These are phyloP conservation scores for Erigeron philadelphicus DNA, from an alignment of 140 eudicot species.

Conservation along the genomic window DNA sequence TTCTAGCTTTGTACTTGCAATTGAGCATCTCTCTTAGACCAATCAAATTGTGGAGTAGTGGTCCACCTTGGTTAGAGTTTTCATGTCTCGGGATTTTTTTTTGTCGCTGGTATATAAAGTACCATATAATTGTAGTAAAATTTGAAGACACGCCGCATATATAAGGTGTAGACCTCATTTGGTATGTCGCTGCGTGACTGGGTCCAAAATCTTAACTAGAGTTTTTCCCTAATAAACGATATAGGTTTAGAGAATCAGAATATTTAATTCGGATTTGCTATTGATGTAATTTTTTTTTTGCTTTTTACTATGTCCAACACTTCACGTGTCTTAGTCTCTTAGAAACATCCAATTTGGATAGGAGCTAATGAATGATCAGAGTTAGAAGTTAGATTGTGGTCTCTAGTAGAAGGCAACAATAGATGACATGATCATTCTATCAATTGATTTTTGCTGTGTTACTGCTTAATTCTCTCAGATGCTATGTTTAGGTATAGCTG, in stretches of 20 bases:
- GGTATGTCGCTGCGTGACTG: too few species aligned
- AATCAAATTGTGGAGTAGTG: not conserved
- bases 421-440: not conserved
- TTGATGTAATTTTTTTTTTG: too few species aligned
- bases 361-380: not conserved
- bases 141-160: too few species aligned
- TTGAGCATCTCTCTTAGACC: not conserved
- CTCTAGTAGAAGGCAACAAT: too few species aligned
- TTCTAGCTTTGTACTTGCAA: constrained; percentile 1
- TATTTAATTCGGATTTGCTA: too few species aligned
- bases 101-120: not conserved
- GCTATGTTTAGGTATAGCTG: too few species aligned
- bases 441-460: not conserved
- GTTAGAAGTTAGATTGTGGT: not conserved
- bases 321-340: not conserved
- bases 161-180: too few species aligned
- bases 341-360: not conserved
- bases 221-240: too few species aligned
- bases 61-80: not conserved
- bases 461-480: not conserved
- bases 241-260: too few species aligned
- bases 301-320: too few species aligned
- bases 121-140: not conserved
- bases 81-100: not conserved
- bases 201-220: too few species aligned